Percentiles rank a stretch among this genome's conserved stretches.
These are phyloP conservation scores for Mycotypha africana DNA, from an alignment of 371 early-diverging fungal species.

Conservation along the genomic window DNA sequence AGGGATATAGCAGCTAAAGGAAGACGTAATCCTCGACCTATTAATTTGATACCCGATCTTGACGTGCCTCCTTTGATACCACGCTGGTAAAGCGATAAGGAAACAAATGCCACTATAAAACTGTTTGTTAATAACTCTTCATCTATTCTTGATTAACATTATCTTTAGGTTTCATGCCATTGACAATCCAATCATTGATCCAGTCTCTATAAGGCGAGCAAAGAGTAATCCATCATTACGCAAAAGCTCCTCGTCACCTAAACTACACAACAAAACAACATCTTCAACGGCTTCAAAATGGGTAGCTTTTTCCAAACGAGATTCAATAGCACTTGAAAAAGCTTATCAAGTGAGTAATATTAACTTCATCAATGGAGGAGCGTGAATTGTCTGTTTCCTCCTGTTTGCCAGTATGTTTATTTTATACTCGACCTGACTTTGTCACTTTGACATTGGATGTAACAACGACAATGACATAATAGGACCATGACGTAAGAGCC, in stretches of 20 bases:
- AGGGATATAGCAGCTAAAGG: constrained; percentile 6
- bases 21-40: constrained; percentile 17
- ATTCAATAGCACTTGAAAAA: constrained; percentile 52
- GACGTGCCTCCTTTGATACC: constrained; percentile 20
- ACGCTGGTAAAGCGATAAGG: constrained; percentile 14
- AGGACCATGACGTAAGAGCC: constrained; percentile 30
- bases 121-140: no score
- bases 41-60: constrained; percentile 18
- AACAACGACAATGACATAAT: background rate
- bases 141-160: background rate
- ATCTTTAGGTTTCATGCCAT: constrained; percentile 29
- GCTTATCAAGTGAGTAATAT: constrained; percentile 47
- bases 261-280: constrained; percentile 7
- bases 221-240: constrained; percentile 15
- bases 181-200: constrained; percentile 22
- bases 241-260: constrained; percentile 12
- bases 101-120: no score
- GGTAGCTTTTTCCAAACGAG: constrained; percentile 57
- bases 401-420: no score
- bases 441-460: background rate
- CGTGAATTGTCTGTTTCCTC: no score
- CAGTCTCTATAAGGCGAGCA: constrained; percentile 17
- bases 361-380: no score
- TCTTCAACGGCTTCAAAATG: constrained; percentile 41
- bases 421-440: background rate